Conservation (phyloP, 1,139 yeast genomes). For the Candida sojae region DNA sequence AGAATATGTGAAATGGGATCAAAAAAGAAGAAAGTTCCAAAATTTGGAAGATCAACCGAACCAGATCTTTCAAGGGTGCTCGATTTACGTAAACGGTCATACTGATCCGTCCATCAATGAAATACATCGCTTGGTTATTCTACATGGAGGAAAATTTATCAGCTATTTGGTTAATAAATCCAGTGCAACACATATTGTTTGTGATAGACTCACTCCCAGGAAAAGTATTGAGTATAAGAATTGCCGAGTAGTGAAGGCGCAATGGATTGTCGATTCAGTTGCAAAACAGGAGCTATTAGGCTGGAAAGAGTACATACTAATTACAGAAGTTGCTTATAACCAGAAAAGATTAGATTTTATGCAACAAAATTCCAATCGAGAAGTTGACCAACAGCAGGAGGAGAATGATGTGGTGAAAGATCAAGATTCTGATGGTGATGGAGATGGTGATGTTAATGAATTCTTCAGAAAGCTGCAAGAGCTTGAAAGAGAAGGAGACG, state of each 20-base stretch:
- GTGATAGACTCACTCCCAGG: constrained; percentile 75
- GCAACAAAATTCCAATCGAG: background rate
- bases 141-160: constrained; percentile 79
- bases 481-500: constrained; percentile 11
- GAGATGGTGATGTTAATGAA: constrained; percentile 5
- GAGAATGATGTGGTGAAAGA: constrained; percentile 11
- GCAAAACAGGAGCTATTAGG: constrained; percentile 47
- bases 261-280: constrained; percentile 77
- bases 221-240: constrained; percentile 65
- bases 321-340: constrained; percentile 54
- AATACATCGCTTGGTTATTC: constrained; percentile 67
- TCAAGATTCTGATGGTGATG: constrained; percentile 5
- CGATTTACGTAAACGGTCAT: constrained; percentile 80
- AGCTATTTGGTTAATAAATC: constrained; percentile 70
- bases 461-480: constrained; percentile 8
- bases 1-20: constrained; percentile 51
- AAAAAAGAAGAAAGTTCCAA: constrained; percentile 32
- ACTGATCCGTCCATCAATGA: constrained; percentile 76
- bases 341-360: constrained; percentile 41
- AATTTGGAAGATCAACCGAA: constrained; percentile 18
- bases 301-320: constrained; percentile 67
- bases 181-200: constrained; percentile 81
- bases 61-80: constrained; percentile 61
- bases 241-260: constrained; percentile 76
- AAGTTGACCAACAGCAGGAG: constrained; percentile 6